Base-by-base conservation (phyloP, 768 basidiomycete genomes). In the Clathrus columnatus region DNA sequence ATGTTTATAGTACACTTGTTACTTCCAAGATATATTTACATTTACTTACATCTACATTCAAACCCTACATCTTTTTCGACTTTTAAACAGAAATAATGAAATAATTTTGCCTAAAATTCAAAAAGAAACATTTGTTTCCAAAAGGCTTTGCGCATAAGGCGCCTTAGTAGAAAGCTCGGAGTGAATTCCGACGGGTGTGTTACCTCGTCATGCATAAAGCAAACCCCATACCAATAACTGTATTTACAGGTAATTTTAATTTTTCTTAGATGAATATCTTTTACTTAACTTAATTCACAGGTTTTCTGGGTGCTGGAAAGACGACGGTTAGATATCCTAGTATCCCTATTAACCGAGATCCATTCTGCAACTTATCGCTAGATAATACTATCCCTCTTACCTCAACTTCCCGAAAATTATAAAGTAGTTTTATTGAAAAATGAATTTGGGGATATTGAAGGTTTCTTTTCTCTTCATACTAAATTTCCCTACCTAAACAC, bases 401-500 rank as follows among this genome's bases (percentile, higher is more conserved):
- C 86, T 2, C 82, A 83, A 61, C 74, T 97, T 6, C 89, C 91
- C 2, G 79, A 81, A 51, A 85, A 88, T 63, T 94, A 94, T 76
- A 89, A 82, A 63, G 86, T 88, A 28, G 91, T 93, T 5, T 71
- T 97, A 36, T 76, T 97, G 59, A 97, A 97, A 74, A 97, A 97
- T 71, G 94, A 97, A 68, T 96, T 91, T 63, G 94, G 94, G 17
- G 92, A 97, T 72, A 78, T 95, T 11, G 82, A 94, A 79, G 90
- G 90, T 86, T 30, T 26, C 17, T 44, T 27, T 55, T 41, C 48
- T 21, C 51, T 41, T 14, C 57, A 57, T 60, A 43, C 5, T 30
- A 51, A 32, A 16, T 17, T 4, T 18, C 29, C n/a, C 18, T 11
- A 18, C 6, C 18, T 51, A 18, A 51, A 36, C 11, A 8, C 7